A percentile compares a stretch with the other conserved stretches of the same genome.
Conservation (phyloP, 1,284 basidiomycete genomes). For the Trametes sp. region DNA sequence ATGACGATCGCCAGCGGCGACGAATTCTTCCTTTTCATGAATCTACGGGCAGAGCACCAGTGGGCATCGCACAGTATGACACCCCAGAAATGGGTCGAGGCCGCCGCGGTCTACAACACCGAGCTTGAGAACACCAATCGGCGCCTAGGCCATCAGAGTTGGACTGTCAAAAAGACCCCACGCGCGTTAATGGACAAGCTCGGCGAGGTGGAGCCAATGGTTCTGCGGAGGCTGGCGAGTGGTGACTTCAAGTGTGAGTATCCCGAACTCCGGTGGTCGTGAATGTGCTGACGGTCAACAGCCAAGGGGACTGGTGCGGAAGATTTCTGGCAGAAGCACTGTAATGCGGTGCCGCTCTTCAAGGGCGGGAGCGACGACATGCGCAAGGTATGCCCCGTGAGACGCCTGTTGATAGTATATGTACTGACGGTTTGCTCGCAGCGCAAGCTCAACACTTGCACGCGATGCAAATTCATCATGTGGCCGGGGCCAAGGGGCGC, state of each 20-base stretch:
- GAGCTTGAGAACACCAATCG: neutral
- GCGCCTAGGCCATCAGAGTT: neutral
- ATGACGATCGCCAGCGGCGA: neutral
- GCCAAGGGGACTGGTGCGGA: neutral
- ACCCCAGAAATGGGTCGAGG: constrained; percentile 21
- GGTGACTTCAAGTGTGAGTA: neutral
- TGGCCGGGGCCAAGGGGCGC: neutral
- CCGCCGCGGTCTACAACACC: constrained; percentile 13
- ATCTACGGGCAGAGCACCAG: constrained; percentile 9
- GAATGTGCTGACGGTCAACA: neutral
- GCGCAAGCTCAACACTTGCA: neutral
- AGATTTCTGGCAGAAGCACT: constrained; percentile 4
- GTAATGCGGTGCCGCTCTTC: neutral
- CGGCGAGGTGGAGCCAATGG: neutral
- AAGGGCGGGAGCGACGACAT: neutral
- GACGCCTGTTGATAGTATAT: neutral
- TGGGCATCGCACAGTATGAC: constrained; percentile 15
- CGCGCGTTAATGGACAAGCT: constrained; percentile 1
- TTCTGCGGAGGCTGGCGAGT: neutral
- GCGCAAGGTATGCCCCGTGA: neutral
- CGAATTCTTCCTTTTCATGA: constrained; percentile 30
- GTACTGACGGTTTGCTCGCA: neutral
- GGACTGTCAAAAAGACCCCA: neutral
- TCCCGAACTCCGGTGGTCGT: neutral
- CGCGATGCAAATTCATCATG: constrained; percentile 2